Conservation (phyloP, 257 asterid genomes). For the Cordia subcordata region DNA sequence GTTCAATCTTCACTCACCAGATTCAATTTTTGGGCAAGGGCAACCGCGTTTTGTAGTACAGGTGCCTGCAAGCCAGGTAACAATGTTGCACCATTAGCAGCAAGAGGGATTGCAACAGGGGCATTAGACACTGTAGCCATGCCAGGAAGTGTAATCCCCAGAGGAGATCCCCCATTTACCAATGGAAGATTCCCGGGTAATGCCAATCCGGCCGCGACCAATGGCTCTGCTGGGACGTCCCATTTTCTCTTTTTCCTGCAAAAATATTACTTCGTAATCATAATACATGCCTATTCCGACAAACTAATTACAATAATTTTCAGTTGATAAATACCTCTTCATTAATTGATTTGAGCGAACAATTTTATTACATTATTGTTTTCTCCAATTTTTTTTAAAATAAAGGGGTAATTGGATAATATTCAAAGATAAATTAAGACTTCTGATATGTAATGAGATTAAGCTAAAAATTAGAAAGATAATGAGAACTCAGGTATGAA, state of each 20-base stretch:
- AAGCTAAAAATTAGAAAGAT: no score
- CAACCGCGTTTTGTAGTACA: conserved; percentile 72
- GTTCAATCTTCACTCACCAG: conserved; percentile 36
- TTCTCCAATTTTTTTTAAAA: no score
- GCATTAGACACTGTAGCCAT: conserved; percentile 39
- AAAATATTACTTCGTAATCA: not conserved
- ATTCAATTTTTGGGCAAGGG: conserved; percentile 62
- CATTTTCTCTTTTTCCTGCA: conserved; percentile 87
- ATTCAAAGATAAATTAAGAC: no score
- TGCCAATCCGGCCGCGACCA: conserved; percentile 51
- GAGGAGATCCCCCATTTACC: conserved; percentile 46
- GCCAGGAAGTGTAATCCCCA: conserved; percentile 39
- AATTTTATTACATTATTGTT: no score
- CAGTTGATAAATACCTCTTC: not conserved
- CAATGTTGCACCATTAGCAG: conserved; percentile 31
- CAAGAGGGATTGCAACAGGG: conserved; percentile 41
- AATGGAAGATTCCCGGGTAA: conserved; percentile 52
- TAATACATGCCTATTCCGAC: not conserved
- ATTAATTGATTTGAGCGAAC: not conserved
- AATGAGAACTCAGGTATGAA: no score
- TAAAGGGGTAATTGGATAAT: no score
- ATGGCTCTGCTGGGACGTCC: conserved; percentile 90
- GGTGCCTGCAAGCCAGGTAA: conserved; percentile 41
- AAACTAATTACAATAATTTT: not conserved
- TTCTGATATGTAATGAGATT: no score